Percentiles rank a stretch among this genome's conserved stretches.
Evolutionary conservation across 768 basidiomycete genomes (phyloP).

Genomic region (Termitomyces sp.): DNA sequence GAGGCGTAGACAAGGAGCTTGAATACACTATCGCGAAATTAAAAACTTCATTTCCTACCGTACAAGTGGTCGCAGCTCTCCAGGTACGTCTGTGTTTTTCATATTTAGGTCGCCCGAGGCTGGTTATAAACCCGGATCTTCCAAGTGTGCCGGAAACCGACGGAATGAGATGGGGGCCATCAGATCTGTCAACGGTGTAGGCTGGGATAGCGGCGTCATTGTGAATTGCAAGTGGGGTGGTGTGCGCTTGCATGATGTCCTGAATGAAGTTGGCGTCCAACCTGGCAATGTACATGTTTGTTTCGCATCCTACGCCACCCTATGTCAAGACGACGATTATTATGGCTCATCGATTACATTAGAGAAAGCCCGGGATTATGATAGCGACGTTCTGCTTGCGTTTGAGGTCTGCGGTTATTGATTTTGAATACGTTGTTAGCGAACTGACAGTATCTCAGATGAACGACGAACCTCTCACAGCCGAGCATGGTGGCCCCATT

Average conservation of each 20-base stretch:
- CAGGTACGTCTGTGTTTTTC: constrained; percentile 32
- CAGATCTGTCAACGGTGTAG: constrained; percentile 53
- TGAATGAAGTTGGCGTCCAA: constrained; percentile 37
- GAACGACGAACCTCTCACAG: constrained; percentile 52
- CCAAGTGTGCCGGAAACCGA: constrained; percentile 62
- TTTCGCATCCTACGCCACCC: constrained; percentile 54
- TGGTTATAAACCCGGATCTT: background rate
- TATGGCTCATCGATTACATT: constrained; percentile 64
- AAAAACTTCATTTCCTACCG: constrained; percentile 31
- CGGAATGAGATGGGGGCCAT: constrained; percentile 57
- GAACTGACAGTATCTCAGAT: constrained; percentile 33
- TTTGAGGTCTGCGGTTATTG: constrained; percentile 38
- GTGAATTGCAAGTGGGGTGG: constrained; percentile 68
- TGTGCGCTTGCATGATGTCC: constrained; percentile 48
- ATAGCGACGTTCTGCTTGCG: constrained; percentile 53
- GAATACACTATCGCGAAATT: constrained; percentile 33
- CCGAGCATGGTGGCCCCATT: constrained; percentile 61
- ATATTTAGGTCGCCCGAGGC: background rate
- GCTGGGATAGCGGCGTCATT: constrained; percentile 65
- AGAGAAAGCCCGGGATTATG: constrained; percentile 37
- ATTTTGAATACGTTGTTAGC: background rate
- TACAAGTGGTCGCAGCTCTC: constrained; percentile 45
- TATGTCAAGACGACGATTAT: constrained; percentile 54
- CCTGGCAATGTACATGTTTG: constrained; percentile 41
- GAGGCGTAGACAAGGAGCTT: constrained; percentile 24